phyloP scores from a whole-genome alignment of 2,329 filamentous ascomycete genomes.

The Botryotinia convoluta region DNA sequence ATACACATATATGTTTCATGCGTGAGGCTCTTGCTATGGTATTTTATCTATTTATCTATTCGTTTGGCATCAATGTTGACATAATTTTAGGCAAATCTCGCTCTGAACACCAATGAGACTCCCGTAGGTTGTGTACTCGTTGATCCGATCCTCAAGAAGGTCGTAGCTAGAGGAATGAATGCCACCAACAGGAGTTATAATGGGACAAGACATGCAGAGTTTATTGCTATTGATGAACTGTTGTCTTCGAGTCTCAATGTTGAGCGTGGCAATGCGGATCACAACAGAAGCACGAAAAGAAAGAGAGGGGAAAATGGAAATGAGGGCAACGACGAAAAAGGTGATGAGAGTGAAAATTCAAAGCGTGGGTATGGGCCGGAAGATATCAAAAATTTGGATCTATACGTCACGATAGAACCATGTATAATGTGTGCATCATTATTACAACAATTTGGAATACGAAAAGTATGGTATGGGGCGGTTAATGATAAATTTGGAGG shows the following conservation, averaged over 20 bases:
- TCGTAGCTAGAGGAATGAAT: slow-evolving; percentile 93
- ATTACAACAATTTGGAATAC: slow-evolving; percentile 81
- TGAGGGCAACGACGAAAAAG: neutral
- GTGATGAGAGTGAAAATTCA: slow-evolving; percentile 26
- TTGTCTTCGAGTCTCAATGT: slow-evolving; percentile 49
- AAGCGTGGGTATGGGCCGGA: slow-evolving; percentile 53
- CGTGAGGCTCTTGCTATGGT: slow-evolving; percentile 85
- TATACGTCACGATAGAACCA: slow-evolving; percentile 97
- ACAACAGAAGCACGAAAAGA: slow-evolving; percentile 27
- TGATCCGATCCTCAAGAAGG: slow-evolving; percentile 56
- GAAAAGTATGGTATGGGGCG: slow-evolving; percentile 90
- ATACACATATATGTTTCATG: slow-evolving; percentile 64
- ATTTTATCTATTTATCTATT: slow-evolving; percentile 29
- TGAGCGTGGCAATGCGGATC: neutral
- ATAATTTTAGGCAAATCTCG: slow-evolving; percentile 70
- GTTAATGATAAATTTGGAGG: slow-evolving; percentile 97
- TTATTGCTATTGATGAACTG: slow-evolving; percentile 75
- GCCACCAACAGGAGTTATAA: slow-evolving; percentile 89
- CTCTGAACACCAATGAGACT: slow-evolving; percentile 83
- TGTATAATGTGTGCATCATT: slow-evolving; percentile 98
- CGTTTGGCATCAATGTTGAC: neutral
- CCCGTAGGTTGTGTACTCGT: slow-evolving; percentile 96
- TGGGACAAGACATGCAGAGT: slow-evolving; percentile 93
- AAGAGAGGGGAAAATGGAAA: neutral
- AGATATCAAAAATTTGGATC: slow-evolving; percentile 67